phyloP scores from a whole-genome alignment of 208 protist genomes.

The Borovskyia barvae region DNA sequence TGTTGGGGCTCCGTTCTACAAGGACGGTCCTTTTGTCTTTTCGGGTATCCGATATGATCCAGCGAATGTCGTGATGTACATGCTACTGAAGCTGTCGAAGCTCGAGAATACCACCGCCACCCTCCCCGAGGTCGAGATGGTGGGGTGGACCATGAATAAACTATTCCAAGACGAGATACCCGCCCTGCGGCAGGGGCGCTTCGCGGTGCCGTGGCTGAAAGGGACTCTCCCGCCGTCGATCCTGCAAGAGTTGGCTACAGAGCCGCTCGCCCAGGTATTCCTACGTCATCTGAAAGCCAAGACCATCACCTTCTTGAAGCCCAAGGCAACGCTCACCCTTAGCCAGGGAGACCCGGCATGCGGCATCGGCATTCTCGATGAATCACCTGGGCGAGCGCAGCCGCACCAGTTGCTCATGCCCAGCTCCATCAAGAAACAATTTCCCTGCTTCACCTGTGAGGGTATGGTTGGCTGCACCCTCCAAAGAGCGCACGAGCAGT shows the following conservation, averaged over 20 bases:
- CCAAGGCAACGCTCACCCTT: constrained; percentile 53
- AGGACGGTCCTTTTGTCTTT: constrained; percentile 55
- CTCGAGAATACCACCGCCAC: constrained; percentile 6
- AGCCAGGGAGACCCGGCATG: constrained; percentile 51
- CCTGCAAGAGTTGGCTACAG: constrained; percentile 32
- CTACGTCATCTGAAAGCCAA: constrained; percentile 24
- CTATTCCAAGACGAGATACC: constrained; percentile 43
- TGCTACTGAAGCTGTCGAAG: constrained; percentile 60
- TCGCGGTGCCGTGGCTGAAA: constrained; percentile 45
- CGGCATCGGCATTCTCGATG: constrained; percentile 32
- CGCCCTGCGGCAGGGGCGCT: constrained; percentile 56
- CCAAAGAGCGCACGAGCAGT: constrained; percentile 25
- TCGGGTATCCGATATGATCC: constrained; percentile 24
- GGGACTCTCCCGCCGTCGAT: constrained; percentile 36
- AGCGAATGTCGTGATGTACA: constrained; percentile 34
- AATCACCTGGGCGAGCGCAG: constrained; percentile 40
- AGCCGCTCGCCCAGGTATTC: constrained; percentile 49
- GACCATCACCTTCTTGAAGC: constrained; percentile 36
- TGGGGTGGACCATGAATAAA: constrained; percentile 65
- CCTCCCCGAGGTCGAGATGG: constrained; percentile 15
- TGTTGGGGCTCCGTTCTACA: constrained; percentile 47
- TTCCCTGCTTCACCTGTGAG: constrained; percentile 41
- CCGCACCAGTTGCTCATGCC: constrained; percentile 48
- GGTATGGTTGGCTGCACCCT: constrained; percentile 53
- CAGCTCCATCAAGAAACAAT: constrained; percentile 21